Base-by-base conservation (phyloP, 1,284 basidiomycete genomes). In the Leccinum griseonigrum region DNA sequence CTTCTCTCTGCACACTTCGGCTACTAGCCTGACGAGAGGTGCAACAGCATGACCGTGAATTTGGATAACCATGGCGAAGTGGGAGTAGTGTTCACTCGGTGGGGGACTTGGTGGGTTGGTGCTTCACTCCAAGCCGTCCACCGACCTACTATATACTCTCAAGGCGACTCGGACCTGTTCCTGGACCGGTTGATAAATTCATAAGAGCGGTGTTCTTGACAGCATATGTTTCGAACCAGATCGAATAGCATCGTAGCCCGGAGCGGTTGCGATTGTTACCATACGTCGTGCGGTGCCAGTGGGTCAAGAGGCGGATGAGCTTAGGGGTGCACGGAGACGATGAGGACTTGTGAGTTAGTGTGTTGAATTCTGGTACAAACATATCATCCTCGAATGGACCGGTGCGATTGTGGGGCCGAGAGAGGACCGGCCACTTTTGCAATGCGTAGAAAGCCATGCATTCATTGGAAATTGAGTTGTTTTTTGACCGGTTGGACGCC, bases 1-100 rank as follows among this genome's bases (percentile, higher is more conserved):
- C 65, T 76, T 73, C 65, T 80, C 79, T 34, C 69, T 68, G 60
- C 69, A 70, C 22, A 72, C 69, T 36, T 56, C 58, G 6, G 69
- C 69, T 2, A 70, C 68, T 1, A 68, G 54, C 34, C 62, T 60
- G 57, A 71, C 69, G 32, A 66, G 61, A 4, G 69, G 71, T 22
- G 69, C 71, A 51, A 63, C 29, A 1, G 69, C 54, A 16, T 67
- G 62, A 34, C 69, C 69, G 18, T 70, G 63, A 10, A 70, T 61
- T 57, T 70, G 70, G 61, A 70, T 48, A 38, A 68, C 68, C 71
- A 70, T 73, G 54, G 43, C 11, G n/a, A 51, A 36, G 11, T 22
- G 28, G 4, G 4, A 22, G 2, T 40, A 29, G 56, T n/a, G 28
- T 46, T 50, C 10, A 16, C 16, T 43, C 2, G 31, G n/a, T 1